Evolutionary conservation across 2,329 filamentous ascomycete genomes (phyloP).

Genomic region (Paracorniculantispora psalliotae): DNA sequence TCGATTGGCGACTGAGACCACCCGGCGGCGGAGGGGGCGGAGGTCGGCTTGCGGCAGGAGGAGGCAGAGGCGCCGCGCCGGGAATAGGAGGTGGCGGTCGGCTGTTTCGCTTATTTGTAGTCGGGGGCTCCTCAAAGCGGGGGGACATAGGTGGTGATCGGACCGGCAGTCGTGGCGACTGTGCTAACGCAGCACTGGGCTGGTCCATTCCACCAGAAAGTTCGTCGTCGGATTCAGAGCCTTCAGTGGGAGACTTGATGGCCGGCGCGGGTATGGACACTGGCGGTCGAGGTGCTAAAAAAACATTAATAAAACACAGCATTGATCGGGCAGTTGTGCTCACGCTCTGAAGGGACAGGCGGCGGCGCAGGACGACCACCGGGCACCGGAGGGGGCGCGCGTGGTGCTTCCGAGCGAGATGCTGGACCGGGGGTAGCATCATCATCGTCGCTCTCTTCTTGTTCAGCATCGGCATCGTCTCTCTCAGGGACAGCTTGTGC

Average conservation of each 20-base stretch:
- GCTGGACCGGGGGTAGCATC: slow-evolving; percentile 30
- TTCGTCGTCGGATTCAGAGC: slow-evolving; percentile 87
- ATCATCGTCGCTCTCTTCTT: slow-evolving; percentile 28
- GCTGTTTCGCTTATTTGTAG: slow-evolving; percentile 50
- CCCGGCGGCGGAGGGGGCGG: slow-evolving; percentile 63
- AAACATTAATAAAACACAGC: slow-evolving; percentile 22
- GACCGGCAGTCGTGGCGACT: slow-evolving; percentile 15
- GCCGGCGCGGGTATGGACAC: slow-evolving; percentile 49
- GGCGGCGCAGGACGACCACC: slow-evolving; percentile 50
- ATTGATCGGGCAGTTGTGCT: slow-evolving; percentile 30
- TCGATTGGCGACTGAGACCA: slow-evolving; percentile 52
- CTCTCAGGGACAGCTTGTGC: slow-evolving; percentile 25
- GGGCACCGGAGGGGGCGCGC: slow-evolving; percentile 44
- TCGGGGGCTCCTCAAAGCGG: slow-evolving; percentile 32
- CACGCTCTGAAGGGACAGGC: slow-evolving; percentile 57
- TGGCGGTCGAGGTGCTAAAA: slow-evolving; percentile 54
- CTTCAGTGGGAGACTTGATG: slow-evolving; percentile 63
- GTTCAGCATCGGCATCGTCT: slow-evolving; percentile 17
- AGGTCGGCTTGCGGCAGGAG: slow-evolving; percentile 52
- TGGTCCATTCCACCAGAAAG: slow-evolving; percentile 53
- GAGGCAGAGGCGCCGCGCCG: slow-evolving; percentile 40
- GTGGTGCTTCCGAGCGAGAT: slow-evolving; percentile 23
- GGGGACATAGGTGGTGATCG: slow-evolving; percentile 31
- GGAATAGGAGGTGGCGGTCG: slow-evolving; percentile 59
- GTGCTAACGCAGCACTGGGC: slow-evolving; percentile 32